phyloP scores from a whole-genome alignment of 192 early-diverging fungal species.

The Umbelopsis sp. region DNA sequence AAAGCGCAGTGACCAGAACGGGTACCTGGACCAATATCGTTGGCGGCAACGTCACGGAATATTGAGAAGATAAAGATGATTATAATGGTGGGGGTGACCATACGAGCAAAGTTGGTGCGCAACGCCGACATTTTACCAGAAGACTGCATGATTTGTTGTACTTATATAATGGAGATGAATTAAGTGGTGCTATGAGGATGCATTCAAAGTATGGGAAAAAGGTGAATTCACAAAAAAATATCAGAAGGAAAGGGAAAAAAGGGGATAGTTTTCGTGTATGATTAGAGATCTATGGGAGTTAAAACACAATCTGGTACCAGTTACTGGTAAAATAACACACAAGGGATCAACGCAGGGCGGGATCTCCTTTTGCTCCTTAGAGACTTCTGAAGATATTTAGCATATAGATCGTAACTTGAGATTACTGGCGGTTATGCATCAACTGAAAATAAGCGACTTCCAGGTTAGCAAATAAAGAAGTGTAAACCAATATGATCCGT shows the following conservation, averaged over 20 bases:
- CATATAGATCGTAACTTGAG: no score
- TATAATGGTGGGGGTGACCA: neutral
- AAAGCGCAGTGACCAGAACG: neutral
- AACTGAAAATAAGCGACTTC: no score
- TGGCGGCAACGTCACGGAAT: neutral
- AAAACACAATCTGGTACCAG: neutral
- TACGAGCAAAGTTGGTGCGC: neutral
- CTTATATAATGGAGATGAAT: neutral
- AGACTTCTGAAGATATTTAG: no score
- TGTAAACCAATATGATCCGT: no score
- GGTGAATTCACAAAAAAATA: neutral
- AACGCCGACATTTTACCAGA: neutral
- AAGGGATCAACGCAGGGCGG: slow-evolving; percentile 11
- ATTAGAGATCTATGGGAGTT: neutral
- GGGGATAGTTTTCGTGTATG: neutral
- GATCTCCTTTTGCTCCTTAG: slow-evolving; percentile 6
- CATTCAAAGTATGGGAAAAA: neutral
- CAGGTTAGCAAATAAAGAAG: no score
- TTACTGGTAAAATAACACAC: neutral
- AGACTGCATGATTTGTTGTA: neutral
- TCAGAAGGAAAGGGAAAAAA: neutral
- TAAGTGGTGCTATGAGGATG: neutral
- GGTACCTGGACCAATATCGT: neutral
- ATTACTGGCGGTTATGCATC: no score
- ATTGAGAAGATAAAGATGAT: neutral